Conservation (phyloP, 2,329 filamentous ascomycete genomes). For the Exophiala sideris region DNA sequence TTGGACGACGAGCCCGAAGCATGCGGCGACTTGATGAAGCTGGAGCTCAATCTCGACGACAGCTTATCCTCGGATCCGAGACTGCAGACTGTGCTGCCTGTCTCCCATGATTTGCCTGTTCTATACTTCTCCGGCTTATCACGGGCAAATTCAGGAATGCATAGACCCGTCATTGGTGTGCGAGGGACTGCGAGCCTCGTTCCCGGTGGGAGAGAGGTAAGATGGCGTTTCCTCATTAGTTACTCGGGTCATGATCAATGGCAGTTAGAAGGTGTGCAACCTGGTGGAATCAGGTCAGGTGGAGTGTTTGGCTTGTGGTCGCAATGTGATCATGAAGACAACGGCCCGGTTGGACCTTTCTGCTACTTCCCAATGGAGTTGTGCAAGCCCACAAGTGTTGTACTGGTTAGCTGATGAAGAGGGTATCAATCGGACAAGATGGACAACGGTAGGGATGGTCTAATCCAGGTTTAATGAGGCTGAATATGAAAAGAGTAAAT, state of each 20-base stretch:
- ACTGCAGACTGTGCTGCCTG: slow-evolving; percentile 20
- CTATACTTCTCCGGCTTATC: slow-evolving; percentile 28
- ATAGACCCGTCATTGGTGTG: slow-evolving; percentile 19
- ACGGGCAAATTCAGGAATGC: slow-evolving; percentile 8
- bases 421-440: no score
- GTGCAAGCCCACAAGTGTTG: slow-evolving; percentile 25
- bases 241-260: slow-evolving; percentile 29
- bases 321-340: slow-evolving; percentile 24
- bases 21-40: slow-evolving; percentile 28
- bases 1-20: slow-evolving; percentile 26
- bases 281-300: slow-evolving; percentile 26
- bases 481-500: no score
- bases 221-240: slow-evolving; percentile 28
- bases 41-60: slow-evolving; percentile 26
- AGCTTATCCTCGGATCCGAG: slow-evolving; percentile 16
- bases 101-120: slow-evolving; percentile 20
- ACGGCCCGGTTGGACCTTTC: slow-evolving; percentile 26
- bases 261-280: slow-evolving; percentile 30
- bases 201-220: slow-evolving; percentile 24
- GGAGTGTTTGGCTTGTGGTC: slow-evolving; percentile 28
- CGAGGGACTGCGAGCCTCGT: slow-evolving; percentile 22
- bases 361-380: slow-evolving; percentile 26
- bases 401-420: slow-evolving; percentile 9
- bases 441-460: no score
- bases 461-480: no score